These are phyloP conservation scores for Actinomortierella ambigua DNA, from an alignment of 371 early-diverging fungal genomes.

Conservation along the genomic window DNA sequence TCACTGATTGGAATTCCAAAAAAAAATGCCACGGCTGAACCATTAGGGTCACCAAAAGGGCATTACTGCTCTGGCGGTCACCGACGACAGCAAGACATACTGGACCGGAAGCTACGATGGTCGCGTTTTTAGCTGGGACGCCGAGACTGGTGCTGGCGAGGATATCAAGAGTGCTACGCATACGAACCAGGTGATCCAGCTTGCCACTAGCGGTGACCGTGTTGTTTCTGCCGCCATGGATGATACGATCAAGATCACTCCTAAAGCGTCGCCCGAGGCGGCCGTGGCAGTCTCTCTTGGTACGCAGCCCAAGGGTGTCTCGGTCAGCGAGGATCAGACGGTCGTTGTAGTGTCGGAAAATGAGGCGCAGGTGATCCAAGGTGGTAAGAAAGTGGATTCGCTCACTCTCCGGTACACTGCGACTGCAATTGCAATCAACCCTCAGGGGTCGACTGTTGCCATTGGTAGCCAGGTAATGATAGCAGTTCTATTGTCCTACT, in stretches of 20 bases:
- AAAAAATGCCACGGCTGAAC: not conserved
- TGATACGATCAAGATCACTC: conserved; percentile 55
- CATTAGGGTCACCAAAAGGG: conserved; percentile 82
- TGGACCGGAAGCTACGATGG: conserved; percentile 95
- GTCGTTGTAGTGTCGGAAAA: conserved; percentile 58
- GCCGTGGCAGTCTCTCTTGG: conserved; percentile 49
- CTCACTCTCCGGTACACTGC: conserved; percentile 55
- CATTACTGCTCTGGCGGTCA: conserved; percentile 78
- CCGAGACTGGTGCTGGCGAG: conserved; percentile 25
- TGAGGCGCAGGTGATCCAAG: conserved; percentile 35
- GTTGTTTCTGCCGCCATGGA: conserved; percentile 81
- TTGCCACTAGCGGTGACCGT: conserved; percentile 48
- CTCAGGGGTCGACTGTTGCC: conserved; percentile 60
- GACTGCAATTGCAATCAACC: conserved; percentile 61
- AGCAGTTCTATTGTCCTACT: not conserved
- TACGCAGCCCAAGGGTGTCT: conserved; percentile 58
- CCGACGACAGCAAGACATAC: conserved; percentile 58
- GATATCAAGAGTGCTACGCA: conserved; percentile 64
- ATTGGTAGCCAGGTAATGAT: conserved; percentile 71
- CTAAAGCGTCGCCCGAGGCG: conserved; percentile 5
- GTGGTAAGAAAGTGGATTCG: conserved; percentile 27
- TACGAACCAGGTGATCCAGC: conserved; percentile 69
- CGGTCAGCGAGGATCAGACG: conserved; percentile 49
- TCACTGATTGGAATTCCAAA: not conserved
- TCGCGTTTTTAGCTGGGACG: conserved; percentile 59